A percentile compares a stretch with the other conserved stretches of the same genome.
Evolutionary conservation across 2,329 filamentous ascomycete species (phyloP).

Genomic region (Cladobotryum mycophilum): DNA sequence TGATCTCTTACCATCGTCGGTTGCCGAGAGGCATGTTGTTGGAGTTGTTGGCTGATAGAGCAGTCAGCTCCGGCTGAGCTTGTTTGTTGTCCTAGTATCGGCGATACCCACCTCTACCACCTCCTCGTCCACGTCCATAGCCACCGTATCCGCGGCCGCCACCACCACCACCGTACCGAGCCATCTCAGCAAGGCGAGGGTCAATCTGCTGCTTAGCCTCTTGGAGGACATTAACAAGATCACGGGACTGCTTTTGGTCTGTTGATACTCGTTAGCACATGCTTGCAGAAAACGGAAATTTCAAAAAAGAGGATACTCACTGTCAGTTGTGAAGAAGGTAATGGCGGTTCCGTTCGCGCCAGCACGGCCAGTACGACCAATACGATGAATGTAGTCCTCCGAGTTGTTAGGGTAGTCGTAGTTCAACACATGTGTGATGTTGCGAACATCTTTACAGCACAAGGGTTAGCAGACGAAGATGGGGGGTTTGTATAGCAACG

Average conservation of each 20-base stretch:
- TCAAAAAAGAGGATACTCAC: slow-evolving; percentile 52
- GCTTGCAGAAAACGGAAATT: background rate
- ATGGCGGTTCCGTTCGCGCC: slow-evolving; percentile 94
- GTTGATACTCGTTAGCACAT: slow-evolving; percentile 29
- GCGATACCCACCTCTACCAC: slow-evolving; percentile 43
- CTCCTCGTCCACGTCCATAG: slow-evolving; percentile 58
- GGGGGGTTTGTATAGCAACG: slow-evolving; percentile 48
- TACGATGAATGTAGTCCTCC: slow-evolving; percentile 97
- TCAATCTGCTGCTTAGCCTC: slow-evolving; percentile 99
- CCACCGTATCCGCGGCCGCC: slow-evolving; percentile 67
- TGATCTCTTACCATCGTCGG: slow-evolving; percentile 42
- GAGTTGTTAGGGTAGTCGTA: slow-evolving; percentile 99
- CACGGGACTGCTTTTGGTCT: slow-evolving; percentile 94
- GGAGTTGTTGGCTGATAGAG: slow-evolving; percentile 35
- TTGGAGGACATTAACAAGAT: slow-evolving; percentile 84
- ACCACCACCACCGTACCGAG: slow-evolving; percentile 80
- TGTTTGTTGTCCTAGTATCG: slow-evolving; percentile 25
- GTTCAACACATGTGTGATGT: slow-evolving; percentile 99
- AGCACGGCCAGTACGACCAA: slow-evolving; percentile 92
- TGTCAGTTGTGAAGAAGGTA: slow-evolving; percentile 98
- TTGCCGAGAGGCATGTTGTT: slow-evolving; percentile 45
- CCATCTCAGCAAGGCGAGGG: slow-evolving; percentile 92
- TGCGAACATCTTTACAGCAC: slow-evolving; percentile 86
- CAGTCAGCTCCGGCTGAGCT: slow-evolving; percentile 31
- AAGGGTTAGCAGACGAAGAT: slow-evolving; percentile 70